Conservation (phyloP, 257 asterid genomes). For the Penstemon davidsonii region DNA sequence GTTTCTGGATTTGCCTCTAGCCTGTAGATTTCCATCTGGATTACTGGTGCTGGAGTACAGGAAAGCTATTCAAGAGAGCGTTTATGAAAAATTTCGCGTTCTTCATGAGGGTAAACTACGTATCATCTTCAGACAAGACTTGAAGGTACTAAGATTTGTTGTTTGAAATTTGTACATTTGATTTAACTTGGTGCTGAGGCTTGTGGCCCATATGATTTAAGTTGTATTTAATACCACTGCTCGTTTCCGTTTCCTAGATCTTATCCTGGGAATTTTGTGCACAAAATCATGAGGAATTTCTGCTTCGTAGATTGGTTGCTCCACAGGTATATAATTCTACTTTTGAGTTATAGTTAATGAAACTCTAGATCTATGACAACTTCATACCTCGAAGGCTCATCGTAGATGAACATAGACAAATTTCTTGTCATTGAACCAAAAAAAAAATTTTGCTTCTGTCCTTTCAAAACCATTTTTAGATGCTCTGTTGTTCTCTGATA, state of each 20-base stretch:
- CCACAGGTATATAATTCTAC: conserved; percentile 49
- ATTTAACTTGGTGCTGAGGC: background rate
- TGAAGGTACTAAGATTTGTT: conserved; percentile 49
- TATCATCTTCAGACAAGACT: conserved; percentile 50
- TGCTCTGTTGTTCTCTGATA: background rate
- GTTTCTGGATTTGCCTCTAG: conserved; percentile 49
- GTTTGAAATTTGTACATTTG: background rate
- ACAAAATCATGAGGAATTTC: conserved; percentile 50
- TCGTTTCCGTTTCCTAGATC: conserved; percentile 43
- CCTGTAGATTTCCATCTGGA: conserved; percentile 36
- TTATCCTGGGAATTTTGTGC: conserved; percentile 70
- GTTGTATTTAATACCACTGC: background rate
- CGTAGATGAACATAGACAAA: background rate
- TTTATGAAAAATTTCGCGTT: conserved; percentile 47
- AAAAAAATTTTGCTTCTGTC: background rate
- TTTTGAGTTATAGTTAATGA: conserved; percentile 17
- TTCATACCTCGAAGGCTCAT: background rate
- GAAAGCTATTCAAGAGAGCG: conserved; percentile 48
- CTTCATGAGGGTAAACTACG: conserved; percentile 64
- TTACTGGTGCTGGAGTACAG: conserved; percentile 44
- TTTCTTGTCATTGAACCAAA: too few relatives aligned
- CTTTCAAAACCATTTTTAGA: background rate
- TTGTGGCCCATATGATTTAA: background rate
- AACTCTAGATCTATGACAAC: background rate
- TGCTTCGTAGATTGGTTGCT: conserved; percentile 40